phyloP scores from a whole-genome alignment of 805 yeast species.

The Barnettozyma populi region DNA sequence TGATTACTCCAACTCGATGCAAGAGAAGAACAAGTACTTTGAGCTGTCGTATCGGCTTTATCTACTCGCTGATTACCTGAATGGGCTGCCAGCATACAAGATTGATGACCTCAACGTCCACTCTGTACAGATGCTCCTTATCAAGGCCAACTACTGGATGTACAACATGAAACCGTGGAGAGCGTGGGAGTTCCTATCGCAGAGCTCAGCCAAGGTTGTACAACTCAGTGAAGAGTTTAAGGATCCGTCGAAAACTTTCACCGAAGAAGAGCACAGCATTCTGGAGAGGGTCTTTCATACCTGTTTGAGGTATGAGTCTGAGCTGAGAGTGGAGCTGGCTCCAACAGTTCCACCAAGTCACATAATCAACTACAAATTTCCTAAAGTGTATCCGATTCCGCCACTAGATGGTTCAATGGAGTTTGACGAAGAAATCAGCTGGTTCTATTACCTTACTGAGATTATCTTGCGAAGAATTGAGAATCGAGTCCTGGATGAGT shows the following conservation, averaged over 20 bases:
- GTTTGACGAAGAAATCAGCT: slow-evolving; percentile 18
- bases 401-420: slow-evolving; percentile 18
- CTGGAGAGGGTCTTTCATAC: slow-evolving; percentile 21
- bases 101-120: slow-evolving; percentile 14
- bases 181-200: slow-evolving; percentile 20
- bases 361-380: slow-evolving; percentile 22
- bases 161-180: slow-evolving; percentile 21
- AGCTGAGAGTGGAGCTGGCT: slow-evolving; percentile 22
- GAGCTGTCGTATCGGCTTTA: slow-evolving; percentile 11
- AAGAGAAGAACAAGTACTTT: slow-evolving; percentile 9
- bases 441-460: slow-evolving; percentile 24
- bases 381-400: slow-evolving; percentile 19
- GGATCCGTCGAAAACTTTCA: slow-evolving; percentile 15
- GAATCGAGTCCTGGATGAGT: slow-evolving; percentile 21
- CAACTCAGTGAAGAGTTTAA: slow-evolving; percentile 18
- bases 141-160: slow-evolving; percentile 20
- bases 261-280: slow-evolving; percentile 13
- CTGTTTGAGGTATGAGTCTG: slow-evolving; percentile 23
- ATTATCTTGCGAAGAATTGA: slow-evolving; percentile 22
- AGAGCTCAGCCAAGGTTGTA: slow-evolving; percentile 19
- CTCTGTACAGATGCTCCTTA: slow-evolving; percentile 15
- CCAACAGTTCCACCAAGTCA: slow-evolving; percentile 24
- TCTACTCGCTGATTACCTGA: slow-evolving; percentile 10
- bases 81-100: slow-evolving; percentile 9
- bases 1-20: slow-evolving; percentile 9